phyloP scores from a whole-genome alignment of 2,329 filamentous ascomycete species.

The Orbilia brochopaga region DNA sequence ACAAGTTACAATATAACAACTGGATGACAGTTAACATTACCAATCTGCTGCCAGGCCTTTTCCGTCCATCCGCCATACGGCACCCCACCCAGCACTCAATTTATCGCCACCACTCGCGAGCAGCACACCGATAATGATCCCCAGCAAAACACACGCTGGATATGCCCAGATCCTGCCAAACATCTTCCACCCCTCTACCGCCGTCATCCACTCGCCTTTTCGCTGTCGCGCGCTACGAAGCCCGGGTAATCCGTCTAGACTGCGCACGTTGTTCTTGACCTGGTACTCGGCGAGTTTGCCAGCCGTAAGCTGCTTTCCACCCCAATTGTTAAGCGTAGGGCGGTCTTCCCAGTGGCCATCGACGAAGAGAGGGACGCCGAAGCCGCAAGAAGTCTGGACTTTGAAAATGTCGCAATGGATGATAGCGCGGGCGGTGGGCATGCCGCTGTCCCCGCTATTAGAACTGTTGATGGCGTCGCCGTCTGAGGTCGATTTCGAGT shows the following conservation, averaged over 20 bases:
- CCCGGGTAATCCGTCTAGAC: constrained; percentile 68
- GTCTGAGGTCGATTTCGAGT: not conserved
- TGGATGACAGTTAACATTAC: constrained; percentile 18
- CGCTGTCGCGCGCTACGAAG: constrained; percentile 64
- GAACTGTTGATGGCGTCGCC: constrained; percentile 46
- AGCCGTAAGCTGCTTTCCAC: constrained; percentile 61
- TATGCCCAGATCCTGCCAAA: constrained; percentile 31
- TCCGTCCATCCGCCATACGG: constrained; percentile 26
- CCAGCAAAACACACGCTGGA: constrained; percentile 25
- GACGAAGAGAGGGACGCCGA: constrained; percentile 63
- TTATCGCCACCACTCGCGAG: not conserved
- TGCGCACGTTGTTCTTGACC: constrained; percentile 63
- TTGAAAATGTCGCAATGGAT: constrained; percentile 69
- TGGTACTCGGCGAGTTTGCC: constrained; percentile 66
- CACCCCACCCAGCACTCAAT: not conserved
- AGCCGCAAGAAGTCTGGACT: constrained; percentile 72
- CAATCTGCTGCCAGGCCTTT: constrained; percentile 35
- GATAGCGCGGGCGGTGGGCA: constrained; percentile 66
- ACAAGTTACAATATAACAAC: too few relatives aligned
- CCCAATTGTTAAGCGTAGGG: constrained; percentile 65
- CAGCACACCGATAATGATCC: constrained; percentile 31
- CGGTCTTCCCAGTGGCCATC: constrained; percentile 62
- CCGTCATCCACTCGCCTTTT: constrained; percentile 60
- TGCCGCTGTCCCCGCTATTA: constrained; percentile 18
- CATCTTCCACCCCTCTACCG: constrained; percentile 23